Base-by-base conservation (phyloP, 2,329 filamentous ascomycete species). In the Botrytis tulipae region DNA sequence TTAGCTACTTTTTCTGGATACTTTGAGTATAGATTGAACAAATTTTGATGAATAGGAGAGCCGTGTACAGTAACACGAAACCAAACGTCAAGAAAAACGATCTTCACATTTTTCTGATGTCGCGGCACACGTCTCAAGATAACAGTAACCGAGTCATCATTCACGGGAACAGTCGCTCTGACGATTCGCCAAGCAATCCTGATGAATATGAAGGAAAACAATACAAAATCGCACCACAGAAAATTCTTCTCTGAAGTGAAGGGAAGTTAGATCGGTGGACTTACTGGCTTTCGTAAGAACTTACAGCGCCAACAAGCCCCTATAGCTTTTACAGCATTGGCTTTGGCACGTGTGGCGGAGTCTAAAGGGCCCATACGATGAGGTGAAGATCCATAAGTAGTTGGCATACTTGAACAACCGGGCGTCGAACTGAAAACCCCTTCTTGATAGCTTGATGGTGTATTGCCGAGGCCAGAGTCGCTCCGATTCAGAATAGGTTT, bases 271-370 rank as follows among this genome's bases (percentile, higher is more conserved):
- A 57, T 42, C 25, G 35, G 3, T 20, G 22, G 22, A 62, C 73
- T 71, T 74, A 75, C 75, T 48, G 60, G 57, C 59, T 76, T 75
- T 59, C 72, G 63, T 61, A 76, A 44, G 40, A 76, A 71, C 35
- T 70, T 75, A 22, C 75, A 76, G 25, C 74, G 72, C 75, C 74
- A 76, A 59, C 75, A 76, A 59, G 75, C 74, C 18, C 75, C 75
- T 37, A 75, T 59, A 18, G 75, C 72, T n/a, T 73, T 73, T 1
- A 76, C 75, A 4, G 75, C 74, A 42, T 73, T 75, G 44, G 63
- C 72, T 35, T 74, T 74, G 18, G 74, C 72, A n/a, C 71, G 68
- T 8, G 73, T 71, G 16, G 44, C 62, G 20, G 69, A 44, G n/a
- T 72, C 73, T 25, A 74, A 59, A 42, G 70, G 68, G 25, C 73